A percentile compares a stretch with the other conserved stretches of the same genome.
Conservation (phyloP, 169 alveolate species). For the Cryptosporidium viatorum region DNA sequence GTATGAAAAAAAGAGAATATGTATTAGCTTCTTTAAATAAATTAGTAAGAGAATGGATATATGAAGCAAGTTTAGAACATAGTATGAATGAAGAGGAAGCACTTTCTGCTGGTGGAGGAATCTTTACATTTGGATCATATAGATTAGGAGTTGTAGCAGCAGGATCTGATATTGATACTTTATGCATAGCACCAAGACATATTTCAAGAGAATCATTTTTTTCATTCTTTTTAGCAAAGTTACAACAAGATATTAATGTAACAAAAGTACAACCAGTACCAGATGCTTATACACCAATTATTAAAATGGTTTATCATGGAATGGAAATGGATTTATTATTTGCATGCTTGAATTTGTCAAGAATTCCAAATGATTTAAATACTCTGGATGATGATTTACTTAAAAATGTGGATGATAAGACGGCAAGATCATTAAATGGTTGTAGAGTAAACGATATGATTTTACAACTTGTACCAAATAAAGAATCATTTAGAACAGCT, state of each 20-base stretch:
- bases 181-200: slow-evolving; percentile 97
- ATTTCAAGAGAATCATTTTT: slow-evolving; percentile 93
- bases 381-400: slow-evolving; percentile 87
- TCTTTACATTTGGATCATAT: slow-evolving; percentile 96
- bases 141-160: slow-evolving; percentile 97
- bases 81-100: slow-evolving; percentile 92
- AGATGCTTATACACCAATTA: slow-evolving; percentile 97
- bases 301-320: slow-evolving; percentile 91
- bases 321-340: slow-evolving; percentile 96
- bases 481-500: slow-evolving; percentile 91
- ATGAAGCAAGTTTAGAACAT: slow-evolving; percentile 83
- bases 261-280: slow-evolving; percentile 93
- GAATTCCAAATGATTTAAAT: slow-evolving; percentile 81
- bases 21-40: slow-evolving; percentile 89
- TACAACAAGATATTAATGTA: slow-evolving; percentile 91
- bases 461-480: slow-evolving; percentile 92
- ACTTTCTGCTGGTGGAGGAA: slow-evolving; percentile 89
- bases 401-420: slow-evolving; percentile 86
- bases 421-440: slow-evolving; percentile 92
- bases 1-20: slow-evolving; percentile 87
- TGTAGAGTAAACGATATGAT: slow-evolving; percentile 95
- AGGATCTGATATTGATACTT: slow-evolving; percentile 97
- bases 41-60: slow-evolving; percentile 90
- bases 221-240: slow-evolving; percentile 88
- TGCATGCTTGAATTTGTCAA: slow-evolving; percentile 91